Evolutionary conservation across 2,329 filamentous ascomycete genomes (phyloP).

Genomic region (Epichloe gansuensis): DNA sequence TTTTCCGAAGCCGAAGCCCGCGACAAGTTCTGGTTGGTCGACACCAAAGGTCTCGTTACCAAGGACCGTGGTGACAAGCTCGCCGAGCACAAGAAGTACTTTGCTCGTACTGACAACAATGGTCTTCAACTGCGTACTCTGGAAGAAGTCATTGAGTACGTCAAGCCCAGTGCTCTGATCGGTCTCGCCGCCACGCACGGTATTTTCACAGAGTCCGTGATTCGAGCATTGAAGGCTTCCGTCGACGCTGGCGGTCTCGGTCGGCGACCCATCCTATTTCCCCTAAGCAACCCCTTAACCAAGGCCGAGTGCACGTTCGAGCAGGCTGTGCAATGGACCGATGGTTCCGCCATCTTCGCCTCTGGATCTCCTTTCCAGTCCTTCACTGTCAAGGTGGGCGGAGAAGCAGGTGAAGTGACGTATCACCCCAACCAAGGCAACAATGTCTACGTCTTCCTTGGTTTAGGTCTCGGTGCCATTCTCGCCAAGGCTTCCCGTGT

Average conservation of each 20-base stretch:
- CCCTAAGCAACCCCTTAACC: constrained; percentile 86
- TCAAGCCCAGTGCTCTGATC: constrained; percentile 88
- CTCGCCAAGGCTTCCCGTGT: constrained; percentile 75
- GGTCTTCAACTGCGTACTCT: constrained; percentile 64
- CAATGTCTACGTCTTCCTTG: constrained; percentile 90
- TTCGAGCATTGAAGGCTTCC: constrained; percentile 55
- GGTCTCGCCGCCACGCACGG: constrained; percentile 90
- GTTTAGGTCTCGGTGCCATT: constrained; percentile 86
- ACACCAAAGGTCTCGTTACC: constrained; percentile 92
- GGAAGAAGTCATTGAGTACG: constrained; percentile 84
- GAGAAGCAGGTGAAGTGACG: constrained; percentile 43
- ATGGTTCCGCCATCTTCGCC: constrained; percentile 84
- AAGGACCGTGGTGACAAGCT: constrained; percentile 85
- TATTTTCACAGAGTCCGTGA: constrained; percentile 78
- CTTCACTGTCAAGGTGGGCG: constrained; percentile 48
- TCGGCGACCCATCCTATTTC: constrained; percentile 82
- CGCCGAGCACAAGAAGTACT: constrained; percentile 75
- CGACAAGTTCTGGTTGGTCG: constrained; percentile 92
- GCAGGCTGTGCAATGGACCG: constrained; percentile 80
- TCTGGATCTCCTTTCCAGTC: constrained; percentile 85
- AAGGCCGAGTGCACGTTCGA: constrained; percentile 98
- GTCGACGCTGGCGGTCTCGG: constrained; percentile 53
- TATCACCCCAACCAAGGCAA: constrained; percentile 77
- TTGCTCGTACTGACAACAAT: constrained; percentile 50
- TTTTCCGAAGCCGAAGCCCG: constrained; percentile 77